Evolutionary conservation across 495 filamentous ascomycete genomes (phyloP).

Genomic region (Neurospora terricola): DNA sequence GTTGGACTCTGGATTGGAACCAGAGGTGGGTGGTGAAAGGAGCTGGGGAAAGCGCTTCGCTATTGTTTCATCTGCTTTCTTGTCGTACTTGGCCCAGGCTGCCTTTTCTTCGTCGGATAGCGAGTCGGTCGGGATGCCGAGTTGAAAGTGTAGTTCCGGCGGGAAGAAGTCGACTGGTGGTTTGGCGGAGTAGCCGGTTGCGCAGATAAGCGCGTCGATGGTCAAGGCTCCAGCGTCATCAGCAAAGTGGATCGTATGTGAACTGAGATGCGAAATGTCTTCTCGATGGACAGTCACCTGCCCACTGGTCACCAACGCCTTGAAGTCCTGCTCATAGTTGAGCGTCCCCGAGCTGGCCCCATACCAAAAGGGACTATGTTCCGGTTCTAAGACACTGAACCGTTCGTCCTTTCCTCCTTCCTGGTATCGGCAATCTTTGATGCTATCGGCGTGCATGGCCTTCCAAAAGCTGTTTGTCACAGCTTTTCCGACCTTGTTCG

Average conservation of each 20-base stretch:
- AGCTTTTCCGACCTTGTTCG: constrained; percentile 47
- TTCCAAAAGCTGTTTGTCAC: constrained; percentile 54
- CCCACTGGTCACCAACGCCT: constrained; percentile 46
- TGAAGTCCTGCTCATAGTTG: constrained; percentile 57
- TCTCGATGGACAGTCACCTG: constrained; percentile 50
- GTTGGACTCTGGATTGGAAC: not conserved
- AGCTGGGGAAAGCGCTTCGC: constrained; percentile 48
- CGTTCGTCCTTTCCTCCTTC: constrained; percentile 22
- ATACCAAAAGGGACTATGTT: constrained; percentile 47
- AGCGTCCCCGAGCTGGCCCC: constrained; percentile 40
- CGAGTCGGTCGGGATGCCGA: constrained; percentile 10
- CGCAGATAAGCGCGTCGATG: constrained; percentile 53
- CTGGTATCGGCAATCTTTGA: constrained; percentile 42
- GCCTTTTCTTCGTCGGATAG: constrained; percentile 1
- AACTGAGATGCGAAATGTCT: constrained; percentile 47
- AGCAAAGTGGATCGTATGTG: constrained; percentile 32
- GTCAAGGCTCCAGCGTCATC: constrained; percentile 34
- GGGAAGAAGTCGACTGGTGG: constrained; percentile 10
- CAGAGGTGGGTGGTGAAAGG: not conserved
- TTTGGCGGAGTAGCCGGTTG: constrained; percentile 44
- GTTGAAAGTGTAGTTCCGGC: not conserved
- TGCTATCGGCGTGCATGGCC: constrained; percentile 42
- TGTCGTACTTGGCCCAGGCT: constrained; percentile 12
- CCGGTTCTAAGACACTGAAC: constrained; percentile 44
- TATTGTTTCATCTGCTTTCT: constrained; percentile 47